Percentiles rank a stretch among this genome's conserved stretches.
These are phyloP conservation scores for Cetraspora pellucida DNA, from an alignment of 192 early-diverging fungal species.

Conservation along the genomic window DNA sequence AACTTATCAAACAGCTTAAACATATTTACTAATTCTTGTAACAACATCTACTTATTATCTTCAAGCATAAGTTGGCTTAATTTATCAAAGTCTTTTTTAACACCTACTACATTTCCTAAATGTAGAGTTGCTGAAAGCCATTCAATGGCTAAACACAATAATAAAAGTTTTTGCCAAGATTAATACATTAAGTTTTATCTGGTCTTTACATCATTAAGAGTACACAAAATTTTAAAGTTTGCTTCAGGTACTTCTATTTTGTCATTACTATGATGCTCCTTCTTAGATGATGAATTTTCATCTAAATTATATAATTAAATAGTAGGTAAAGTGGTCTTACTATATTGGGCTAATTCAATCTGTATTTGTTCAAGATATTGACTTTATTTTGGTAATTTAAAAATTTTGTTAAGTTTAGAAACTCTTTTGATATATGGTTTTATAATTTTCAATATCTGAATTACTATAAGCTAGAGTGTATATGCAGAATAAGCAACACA, in stretches of 20 bases:
- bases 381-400: conserved; percentile 7
- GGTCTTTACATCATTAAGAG: conserved; percentile 17
- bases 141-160: background rate
- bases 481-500: background rate
- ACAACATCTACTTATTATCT: too few species aligned
- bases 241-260: background rate
- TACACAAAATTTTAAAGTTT: conserved; percentile 12
- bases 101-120: background rate
- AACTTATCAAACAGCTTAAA: conserved; percentile 13
- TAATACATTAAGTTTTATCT: background rate
- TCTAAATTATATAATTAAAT: background rate
- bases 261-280: background rate
- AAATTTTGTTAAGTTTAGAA: too few species aligned
- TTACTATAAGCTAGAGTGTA: conserved; percentile 18
- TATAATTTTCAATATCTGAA: conserved; percentile 2
- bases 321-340: background rate
- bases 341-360: conserved; percentile 5
- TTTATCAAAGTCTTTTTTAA: background rate
- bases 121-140: background rate
- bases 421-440: conserved; percentile 2
- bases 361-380: conserved; percentile 6
- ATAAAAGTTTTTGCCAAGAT: background rate
- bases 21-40: conserved; percentile 1
- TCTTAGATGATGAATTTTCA: background rate
- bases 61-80: background rate